Base-by-base conservation (phyloP, 225 moss, liverwort and hornwort genomes). In the Thuidium tamariscinum region DNA sequence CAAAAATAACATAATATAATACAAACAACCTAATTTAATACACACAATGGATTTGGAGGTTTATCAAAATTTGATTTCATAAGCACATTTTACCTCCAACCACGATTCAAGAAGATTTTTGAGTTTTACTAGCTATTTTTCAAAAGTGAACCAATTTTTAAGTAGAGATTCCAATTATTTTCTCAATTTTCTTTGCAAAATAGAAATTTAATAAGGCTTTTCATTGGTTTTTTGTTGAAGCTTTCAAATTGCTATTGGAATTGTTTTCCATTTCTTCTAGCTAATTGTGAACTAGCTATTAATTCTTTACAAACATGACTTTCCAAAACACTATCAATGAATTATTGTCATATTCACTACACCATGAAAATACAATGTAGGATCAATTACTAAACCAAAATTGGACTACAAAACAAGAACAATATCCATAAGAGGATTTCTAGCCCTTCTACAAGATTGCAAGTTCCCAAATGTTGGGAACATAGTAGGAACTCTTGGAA, bases 171-270 rank as follows among this genome's bases (percentile, higher is more conserved):
- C 0, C 1, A 1, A 1, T 19, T 36, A 11, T 6, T 11, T 36
- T 11, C 2, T 36, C 11, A 36, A 11, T 0, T 36, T 21, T 18
- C 27, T 21, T n/a, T 36, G n/a, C 6, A 36, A 66, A 17, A 21
- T 21, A 37, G 0, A n/a, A 37, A 22, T 2, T 37, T 37, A 12
- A 37, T 4, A 12, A 0, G 13, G 37, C 4, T 67, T 22, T 22
- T 67, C 19, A 6, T 0, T 2, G 0, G 0, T 2, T 2, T 13
- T 20, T 37, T 66, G 2, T 0, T 0, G 0, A 7, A 21, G 3
- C 12, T 66, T 22, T 66, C 11, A 11, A 37, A 66, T 37, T 36
- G 3, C 21, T 11, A n/a, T 0, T 12, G 1, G 0, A 3, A 3
- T 18, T 11, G 36, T 66, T 36, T 18, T 0, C 11, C 36, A 36